Evolutionary conservation across 805 yeast species (phyloP).

Genomic region (Kodamaea leandrae): DNA sequence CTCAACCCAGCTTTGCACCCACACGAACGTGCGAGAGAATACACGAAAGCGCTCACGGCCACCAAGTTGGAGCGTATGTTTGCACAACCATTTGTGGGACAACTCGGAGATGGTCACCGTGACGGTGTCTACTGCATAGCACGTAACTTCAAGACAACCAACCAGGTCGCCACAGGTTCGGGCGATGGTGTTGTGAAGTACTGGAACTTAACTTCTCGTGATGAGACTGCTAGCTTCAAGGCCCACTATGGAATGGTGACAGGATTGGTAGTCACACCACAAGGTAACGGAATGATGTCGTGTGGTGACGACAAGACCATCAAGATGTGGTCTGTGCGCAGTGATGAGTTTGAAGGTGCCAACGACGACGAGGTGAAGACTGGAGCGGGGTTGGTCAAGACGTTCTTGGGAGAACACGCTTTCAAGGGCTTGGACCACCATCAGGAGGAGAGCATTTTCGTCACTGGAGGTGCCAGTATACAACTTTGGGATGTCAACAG

Average conservation of each 20-base stretch:
- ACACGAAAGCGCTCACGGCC: conserved; percentile 90
- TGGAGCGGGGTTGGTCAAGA: conserved; percentile 63
- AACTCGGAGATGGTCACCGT: conserved; percentile 89
- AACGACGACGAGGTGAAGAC: conserved; percentile 30
- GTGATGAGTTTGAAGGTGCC: conserved; percentile 45
- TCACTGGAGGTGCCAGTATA: conserved; percentile 87
- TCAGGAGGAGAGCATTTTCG: conserved; percentile 66
- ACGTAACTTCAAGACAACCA: conserved; percentile 65
- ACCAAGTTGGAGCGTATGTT: conserved; percentile 94
- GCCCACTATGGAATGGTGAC: conserved; percentile 91
- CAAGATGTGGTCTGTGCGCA: conserved; percentile 80
- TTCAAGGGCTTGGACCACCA: conserved; percentile 88
- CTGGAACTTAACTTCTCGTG: conserved; percentile 84
- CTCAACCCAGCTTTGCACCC: conserved; percentile 94
- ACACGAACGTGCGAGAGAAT: conserved; percentile 94
- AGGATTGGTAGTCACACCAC: conserved; percentile 73
- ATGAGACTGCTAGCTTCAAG: conserved; percentile 70
- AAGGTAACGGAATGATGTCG: conserved; percentile 57
- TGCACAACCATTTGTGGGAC: conserved; percentile 96
- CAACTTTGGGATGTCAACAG: conserved; percentile 91
- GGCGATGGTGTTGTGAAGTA: conserved; percentile 95
- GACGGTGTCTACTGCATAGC: conserved; percentile 93
- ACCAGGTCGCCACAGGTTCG: conserved; percentile 82
- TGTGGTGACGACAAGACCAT: conserved; percentile 90
- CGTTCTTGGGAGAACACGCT: conserved; percentile 80